Base-by-base conservation (phyloP, 305 asterid species). In the Plantago coronopus region DNA sequence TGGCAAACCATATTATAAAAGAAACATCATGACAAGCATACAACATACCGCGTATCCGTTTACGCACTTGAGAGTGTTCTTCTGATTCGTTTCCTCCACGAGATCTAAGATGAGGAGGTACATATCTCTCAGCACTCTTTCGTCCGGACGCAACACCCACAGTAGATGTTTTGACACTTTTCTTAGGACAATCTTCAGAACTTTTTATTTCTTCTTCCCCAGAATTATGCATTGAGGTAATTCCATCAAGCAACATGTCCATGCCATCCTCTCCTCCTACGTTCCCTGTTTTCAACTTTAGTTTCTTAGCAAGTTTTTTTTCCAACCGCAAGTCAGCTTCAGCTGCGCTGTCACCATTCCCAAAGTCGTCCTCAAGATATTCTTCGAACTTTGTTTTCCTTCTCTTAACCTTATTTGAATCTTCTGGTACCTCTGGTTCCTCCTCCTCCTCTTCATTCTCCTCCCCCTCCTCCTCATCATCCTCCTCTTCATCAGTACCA, bases 61-160 rank as follows among this genome's bases (percentile, higher is more conserved):
- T 83, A 51, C 89, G 94, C 54, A 78, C 72, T 79, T 81, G 87
- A 76, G 83, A 85, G 76, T 65, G 48, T 74, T 88, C 94, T 57
- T 76, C 79, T 18, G 95, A 88, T 64, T 83, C 97, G 66, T 73
- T 72, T 57, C 78, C 74, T 57, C 63, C 68, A 40, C 19, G 65
- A 45, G 83, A 77, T 74, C 98, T 78, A 42, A 81, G 76, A 75
- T 83, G 85, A 62, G 97, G 97, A 59, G 88, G 85, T 47, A 83
- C 74, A 69, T 86, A 91, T 67, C 74, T 85, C 63, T 71, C 77
- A 25, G 77, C 48, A 34, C 13, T 34, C 42, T 34, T 34, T 34
- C 42, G 13, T 34, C 42, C 10, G 42, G 42, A 34, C 42, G 3
- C 42, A 12, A 10, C 13, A 34, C 10, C 42, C 10, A 13, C 42